A percentile compares a stretch with the other conserved stretches of the same genome.
These are phyloP conservation scores for Meira nashicola DNA, from an alignment of 1,284 basidiomycete genomes.

Conservation along the genomic window DNA sequence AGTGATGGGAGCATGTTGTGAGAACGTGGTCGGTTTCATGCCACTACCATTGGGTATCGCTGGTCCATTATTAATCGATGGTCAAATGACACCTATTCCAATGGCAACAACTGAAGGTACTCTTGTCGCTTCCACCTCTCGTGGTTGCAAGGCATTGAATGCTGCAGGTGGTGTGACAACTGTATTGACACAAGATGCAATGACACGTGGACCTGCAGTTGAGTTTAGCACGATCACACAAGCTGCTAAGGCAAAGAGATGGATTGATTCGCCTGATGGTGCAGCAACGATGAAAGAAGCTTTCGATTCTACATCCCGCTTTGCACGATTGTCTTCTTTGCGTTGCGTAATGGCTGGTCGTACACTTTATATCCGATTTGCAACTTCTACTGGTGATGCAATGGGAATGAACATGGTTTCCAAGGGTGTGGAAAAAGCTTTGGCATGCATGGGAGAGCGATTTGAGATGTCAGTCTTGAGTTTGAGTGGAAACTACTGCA, in stretches of 20 bases:
- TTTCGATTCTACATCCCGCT: slow-evolving; percentile 75
- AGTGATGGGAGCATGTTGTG: slow-evolving; percentile 95
- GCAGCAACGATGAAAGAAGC: slow-evolving; percentile 71
- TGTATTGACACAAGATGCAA: slow-evolving; percentile 85
- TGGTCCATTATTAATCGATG: slow-evolving; percentile 89
- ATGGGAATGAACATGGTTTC: slow-evolving; percentile 99
- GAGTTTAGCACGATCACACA: slow-evolving; percentile 80
- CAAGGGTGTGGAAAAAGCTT: slow-evolving; percentile 68
- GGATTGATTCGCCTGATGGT: slow-evolving; percentile 82
- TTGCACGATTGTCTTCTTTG: slow-evolving; percentile 46
- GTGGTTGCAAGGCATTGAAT: slow-evolving; percentile 96
- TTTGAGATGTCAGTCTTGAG: slow-evolving; percentile 86
- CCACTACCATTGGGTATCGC: slow-evolving; percentile 94
- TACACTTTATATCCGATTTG: slow-evolving; percentile 91
- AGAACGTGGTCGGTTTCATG: slow-evolving; percentile 97
- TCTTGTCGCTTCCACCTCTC: slow-evolving; percentile 91
- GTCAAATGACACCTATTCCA: slow-evolving; percentile 78
- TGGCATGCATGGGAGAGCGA: slow-evolving; percentile 69
- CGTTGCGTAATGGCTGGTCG: slow-evolving; percentile 49
- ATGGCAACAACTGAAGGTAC: slow-evolving; percentile 99
- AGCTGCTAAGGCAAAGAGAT: slow-evolving; percentile 78
- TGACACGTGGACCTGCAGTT: slow-evolving; percentile 97
- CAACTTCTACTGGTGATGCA: slow-evolving; percentile 90
- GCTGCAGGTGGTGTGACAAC: slow-evolving; percentile 91
- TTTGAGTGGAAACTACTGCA: slow-evolving; percentile 96